A percentile compares a stretch with the other conserved stretches of the same genome.
These are phyloP conservation scores for Cyberlindnera samutprakarnensis DNA, from an alignment of 805 yeast species.

Conservation along the genomic window DNA sequence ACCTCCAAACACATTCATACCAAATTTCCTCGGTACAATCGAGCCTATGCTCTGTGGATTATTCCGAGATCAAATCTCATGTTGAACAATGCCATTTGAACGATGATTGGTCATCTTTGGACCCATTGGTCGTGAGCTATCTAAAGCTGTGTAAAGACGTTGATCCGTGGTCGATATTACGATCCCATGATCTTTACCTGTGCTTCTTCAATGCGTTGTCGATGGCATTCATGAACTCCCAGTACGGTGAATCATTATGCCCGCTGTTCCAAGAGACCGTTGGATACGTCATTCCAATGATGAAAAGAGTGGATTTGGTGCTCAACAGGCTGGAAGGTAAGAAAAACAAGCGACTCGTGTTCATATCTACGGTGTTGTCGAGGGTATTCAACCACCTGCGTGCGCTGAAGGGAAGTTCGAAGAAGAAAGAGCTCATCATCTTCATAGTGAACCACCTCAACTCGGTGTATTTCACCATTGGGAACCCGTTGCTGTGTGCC, in stretches of 20 bases:
- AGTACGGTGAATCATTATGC: slow-evolving; percentile 30
- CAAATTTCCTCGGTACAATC: too few relatives aligned
- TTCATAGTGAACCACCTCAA: slow-evolving; percentile 44
- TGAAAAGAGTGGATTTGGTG: slow-evolving; percentile 33
- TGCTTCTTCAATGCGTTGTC: slow-evolving; percentile 39
- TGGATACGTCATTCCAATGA: slow-evolving; percentile 37
- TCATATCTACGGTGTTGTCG: slow-evolving; percentile 19
- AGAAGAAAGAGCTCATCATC: slow-evolving; percentile 40
- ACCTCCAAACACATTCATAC: too few relatives aligned
- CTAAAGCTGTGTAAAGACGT: slow-evolving; percentile 39
- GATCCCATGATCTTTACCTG: slow-evolving; percentile 48
- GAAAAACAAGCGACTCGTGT: slow-evolving; percentile 30
- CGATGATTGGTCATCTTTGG: slow-evolving; percentile 37
- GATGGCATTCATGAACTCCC: slow-evolving; percentile 39
- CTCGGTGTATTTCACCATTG: slow-evolving; percentile 42
- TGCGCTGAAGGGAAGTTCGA: slow-evolving; percentile 24
- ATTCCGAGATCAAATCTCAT: too few relatives aligned
- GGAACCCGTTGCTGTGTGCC: slow-evolving; percentile 50
- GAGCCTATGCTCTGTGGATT: too few relatives aligned
- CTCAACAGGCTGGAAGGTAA: slow-evolving; percentile 35
- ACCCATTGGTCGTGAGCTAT: slow-evolving; percentile 34
- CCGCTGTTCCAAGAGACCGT: slow-evolving; percentile 29
- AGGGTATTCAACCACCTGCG: slow-evolving; percentile 21
- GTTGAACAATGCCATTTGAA: slow-evolving; percentile 25
- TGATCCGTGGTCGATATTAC: slow-evolving; percentile 47